Percentiles rank a stretch among this genome's conserved stretches.
Evolutionary conservation across 140 eudicot genomes (phyloP).

Genomic region (Senecio squalidus): DNA sequence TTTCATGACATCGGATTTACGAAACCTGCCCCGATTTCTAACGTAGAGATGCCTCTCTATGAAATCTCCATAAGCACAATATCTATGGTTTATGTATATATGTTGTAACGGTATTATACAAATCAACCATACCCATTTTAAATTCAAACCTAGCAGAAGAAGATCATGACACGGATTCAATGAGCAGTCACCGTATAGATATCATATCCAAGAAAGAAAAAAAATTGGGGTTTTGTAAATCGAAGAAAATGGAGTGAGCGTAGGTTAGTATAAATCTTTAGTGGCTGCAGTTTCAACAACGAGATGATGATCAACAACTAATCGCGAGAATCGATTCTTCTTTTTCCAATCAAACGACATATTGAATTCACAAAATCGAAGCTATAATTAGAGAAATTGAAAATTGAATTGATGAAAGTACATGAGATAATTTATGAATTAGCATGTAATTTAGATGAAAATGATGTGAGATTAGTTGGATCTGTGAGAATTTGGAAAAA

Average conservation of each 20-base stretch:
- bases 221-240: no score
- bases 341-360: constrained; percentile 82
- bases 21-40: constrained; percentile 59
- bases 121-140: not conserved
- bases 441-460: constrained; percentile 4
- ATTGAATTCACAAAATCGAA: not conserved
- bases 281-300: constrained; percentile 87
- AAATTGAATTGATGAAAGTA: constrained; percentile 6
- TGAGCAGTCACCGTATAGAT: no score
- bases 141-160: not conserved
- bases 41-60: constrained; percentile 29
- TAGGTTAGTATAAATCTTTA: no score
- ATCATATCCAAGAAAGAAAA: no score
- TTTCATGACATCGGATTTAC: constrained; percentile 28
- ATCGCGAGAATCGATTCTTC: constrained; percentile 35
- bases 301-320: constrained; percentile 62
- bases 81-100: not conserved
- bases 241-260: no score
- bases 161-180: no score
- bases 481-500: not conserved
- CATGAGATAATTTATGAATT: not conserved
- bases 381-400: not conserved
- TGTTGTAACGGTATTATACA: not conserved
- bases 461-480: constrained; percentile 11
- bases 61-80: not conserved